Percentiles rank a stretch among this genome's conserved stretches.
These are phyloP conservation scores for Huntiella omanensis DNA, from an alignment of 2,329 filamentous ascomycete genomes.

Conservation along the genomic window DNA sequence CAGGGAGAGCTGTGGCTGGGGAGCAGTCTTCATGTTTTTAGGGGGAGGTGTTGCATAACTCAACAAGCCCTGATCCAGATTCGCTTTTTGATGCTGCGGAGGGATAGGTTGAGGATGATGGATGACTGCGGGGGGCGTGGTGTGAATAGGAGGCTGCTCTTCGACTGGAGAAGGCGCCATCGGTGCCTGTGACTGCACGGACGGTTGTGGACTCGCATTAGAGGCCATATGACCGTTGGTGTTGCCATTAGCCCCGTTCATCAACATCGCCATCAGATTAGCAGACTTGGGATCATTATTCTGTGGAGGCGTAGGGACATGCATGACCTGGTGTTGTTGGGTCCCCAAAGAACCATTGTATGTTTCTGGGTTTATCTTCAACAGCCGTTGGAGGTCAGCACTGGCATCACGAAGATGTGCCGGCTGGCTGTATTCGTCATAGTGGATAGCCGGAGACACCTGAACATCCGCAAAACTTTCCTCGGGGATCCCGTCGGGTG, in stretches of 20 bases:
- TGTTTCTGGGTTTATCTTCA: slow-evolving; percentile 23
- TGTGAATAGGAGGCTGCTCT: slow-evolving; percentile 20
- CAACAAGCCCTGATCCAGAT: slow-evolving; percentile 15
- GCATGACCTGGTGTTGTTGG: slow-evolving; percentile 1
- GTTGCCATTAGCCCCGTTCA: slow-evolving; percentile 1
- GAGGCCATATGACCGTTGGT: slow-evolving; percentile 6
- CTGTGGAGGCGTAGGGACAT: slow-evolving; percentile 5
- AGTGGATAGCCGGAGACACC: slow-evolving; percentile 18
- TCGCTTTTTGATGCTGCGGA: slow-evolving; percentile 34
- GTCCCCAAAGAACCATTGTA: slow-evolving; percentile 1
- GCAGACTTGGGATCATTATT: slow-evolving; percentile 7
- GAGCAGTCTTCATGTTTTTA: slow-evolving; percentile 7
- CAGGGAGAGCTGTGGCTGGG: slow-evolving; percentile 6
- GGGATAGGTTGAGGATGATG: slow-evolving; percentile 31
- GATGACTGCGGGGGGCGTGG: slow-evolving; percentile 16
- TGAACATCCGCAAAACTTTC: slow-evolving; percentile 27
- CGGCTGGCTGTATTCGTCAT: slow-evolving; percentile 15
- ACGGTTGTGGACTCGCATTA: neutral
- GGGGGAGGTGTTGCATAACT: slow-evolving; percentile 13
- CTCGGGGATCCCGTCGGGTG: slow-evolving; percentile 20
- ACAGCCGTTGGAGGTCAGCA: slow-evolving; percentile 32
- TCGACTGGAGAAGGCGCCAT: slow-evolving; percentile 33
- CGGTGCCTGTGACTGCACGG: slow-evolving; percentile 23
- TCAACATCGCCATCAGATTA: slow-evolving; percentile 6
- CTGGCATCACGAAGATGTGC: slow-evolving; percentile 31